Evolutionary conservation across 805 yeast species (phyloP), one percentile per base, ranked within the genome.

Genomic region (Myxozyma kluyveri): DNA sequence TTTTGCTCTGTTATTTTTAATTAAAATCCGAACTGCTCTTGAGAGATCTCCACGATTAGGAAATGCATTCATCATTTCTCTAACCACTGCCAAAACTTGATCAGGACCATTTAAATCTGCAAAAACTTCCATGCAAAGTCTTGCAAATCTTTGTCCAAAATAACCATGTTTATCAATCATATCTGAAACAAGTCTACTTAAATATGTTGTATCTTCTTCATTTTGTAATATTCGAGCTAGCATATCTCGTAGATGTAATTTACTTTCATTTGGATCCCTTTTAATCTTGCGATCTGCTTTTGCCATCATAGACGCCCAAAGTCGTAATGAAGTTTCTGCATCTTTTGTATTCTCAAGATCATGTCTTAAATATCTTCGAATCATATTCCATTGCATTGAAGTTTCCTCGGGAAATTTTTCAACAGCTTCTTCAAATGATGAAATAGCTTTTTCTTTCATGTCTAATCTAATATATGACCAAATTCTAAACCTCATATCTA

Each of bases 391-490:
- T 29, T 50, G 60, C 47, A 33, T 50, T 2, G 33, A 43, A 26
- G 36, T 46, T 31, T 32, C 46, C 7, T 1, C 10, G 6, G 54
- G 49, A 38, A 41, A 50, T 24, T 9, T 19, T 5, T 27, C 19
- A 21, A 35, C 32, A 2, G 43, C n/a, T 10, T 45, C 48, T 17
- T 26, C 39, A 24, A 50, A 46, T 14, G 49, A 40, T 23, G 42
- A 35, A 12, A 45, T 48, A 2, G 45, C 50, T 17, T 22, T 19
- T 9, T 48, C 50, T n/a, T 27, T 4, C 7, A 40, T 19, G 26
- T 45, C 55, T 14, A 58, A 49, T 17, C 47, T 39, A 17, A 56
- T 7, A 14, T 47, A 23, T 9, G 61, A 60, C 57, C 58, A 54
- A 17, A 58, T 36, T 6, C 47, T 18, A 44, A 38, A 56, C 26